These are phyloP conservation scores for peach (Prunus persica) DNA, from an alignment of 306 rosid species.

Conservation along the genomic window DNA sequence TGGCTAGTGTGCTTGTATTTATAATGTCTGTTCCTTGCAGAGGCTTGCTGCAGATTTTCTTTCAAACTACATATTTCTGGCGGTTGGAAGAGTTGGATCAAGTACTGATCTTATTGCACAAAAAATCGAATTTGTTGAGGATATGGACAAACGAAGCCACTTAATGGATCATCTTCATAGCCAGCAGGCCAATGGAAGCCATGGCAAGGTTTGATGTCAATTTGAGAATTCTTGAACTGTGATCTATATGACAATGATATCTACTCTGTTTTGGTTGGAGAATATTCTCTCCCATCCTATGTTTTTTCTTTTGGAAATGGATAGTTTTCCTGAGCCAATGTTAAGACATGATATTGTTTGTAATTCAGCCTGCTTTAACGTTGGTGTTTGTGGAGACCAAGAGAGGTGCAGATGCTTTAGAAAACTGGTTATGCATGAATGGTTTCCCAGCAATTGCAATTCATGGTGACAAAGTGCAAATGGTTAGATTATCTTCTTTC, in stretches of 20 bases:
- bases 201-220: conserved; percentile 23
- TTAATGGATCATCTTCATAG: conserved; percentile 22
- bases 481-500: conserved; percentile 12
- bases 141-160: conserved; percentile 24
- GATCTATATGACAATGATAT: background rate
- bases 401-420: conserved; percentile 34
- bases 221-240: background rate
- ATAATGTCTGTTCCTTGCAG: conserved; percentile 1
- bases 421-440: conserved; percentile 21
- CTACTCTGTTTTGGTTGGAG: background rate
- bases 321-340: background rate
- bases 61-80: conserved; percentile 38
- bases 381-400: conserved; percentile 44
- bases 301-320: background rate
- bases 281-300: background rate
- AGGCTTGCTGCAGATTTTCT: conserved; percentile 40
- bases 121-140: conserved; percentile 25
- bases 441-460: conserved; percentile 34
- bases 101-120: conserved; percentile 38
- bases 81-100: conserved; percentile 42
- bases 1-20: background rate
- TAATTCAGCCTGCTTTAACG: conserved; percentile 30
- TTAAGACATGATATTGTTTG: background rate
- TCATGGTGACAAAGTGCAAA: conserved; percentile 43
- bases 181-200: conserved; percentile 9